These are phyloP conservation scores for Carallia pectinifolia DNA, from an alignment of 345 rosid species.

Conservation along the genomic window DNA sequence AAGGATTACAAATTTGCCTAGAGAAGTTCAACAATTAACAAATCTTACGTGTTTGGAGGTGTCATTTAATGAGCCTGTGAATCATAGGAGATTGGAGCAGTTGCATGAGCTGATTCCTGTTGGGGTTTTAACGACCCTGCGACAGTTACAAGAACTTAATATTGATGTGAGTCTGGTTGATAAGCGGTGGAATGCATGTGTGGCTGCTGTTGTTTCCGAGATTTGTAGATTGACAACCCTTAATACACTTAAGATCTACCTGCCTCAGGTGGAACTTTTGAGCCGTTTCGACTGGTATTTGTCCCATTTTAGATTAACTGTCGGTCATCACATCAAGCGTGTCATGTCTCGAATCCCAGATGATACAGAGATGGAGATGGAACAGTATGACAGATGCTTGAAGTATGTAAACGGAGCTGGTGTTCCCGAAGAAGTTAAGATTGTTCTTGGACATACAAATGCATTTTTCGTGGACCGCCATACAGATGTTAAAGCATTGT, in stretches of 20 bases:
- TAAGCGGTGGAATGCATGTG: too few relatives aligned
- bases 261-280: too few relatives aligned
- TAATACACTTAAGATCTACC: too few relatives aligned
- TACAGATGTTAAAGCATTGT: neutral
- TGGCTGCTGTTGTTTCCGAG: too few relatives aligned
- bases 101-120: too few relatives aligned
- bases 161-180: too few relatives aligned
- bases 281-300: too few relatives aligned
- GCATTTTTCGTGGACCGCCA: constrained; percentile 14
- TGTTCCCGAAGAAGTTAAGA: neutral
- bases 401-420: constrained; percentile 4
- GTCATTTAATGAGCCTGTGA: constrained; percentile 1
- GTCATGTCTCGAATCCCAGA: neutral
- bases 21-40: neutral
- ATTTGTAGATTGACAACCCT: too few relatives aligned
- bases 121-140: too few relatives aligned
- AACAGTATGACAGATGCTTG: constrained; percentile 3
- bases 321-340: constrained; percentile 1
- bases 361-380: neutral
- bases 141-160: too few relatives aligned
- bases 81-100: too few relatives aligned
- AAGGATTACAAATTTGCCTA: neutral
- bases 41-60: constrained; percentile 6
- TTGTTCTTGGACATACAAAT: constrained; percentile 4
- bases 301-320: constrained; percentile 1